Evolutionary conservation across 805 yeast genomes (phyloP).

Genomic region (Hanseniaspora guilliermondii): DNA sequence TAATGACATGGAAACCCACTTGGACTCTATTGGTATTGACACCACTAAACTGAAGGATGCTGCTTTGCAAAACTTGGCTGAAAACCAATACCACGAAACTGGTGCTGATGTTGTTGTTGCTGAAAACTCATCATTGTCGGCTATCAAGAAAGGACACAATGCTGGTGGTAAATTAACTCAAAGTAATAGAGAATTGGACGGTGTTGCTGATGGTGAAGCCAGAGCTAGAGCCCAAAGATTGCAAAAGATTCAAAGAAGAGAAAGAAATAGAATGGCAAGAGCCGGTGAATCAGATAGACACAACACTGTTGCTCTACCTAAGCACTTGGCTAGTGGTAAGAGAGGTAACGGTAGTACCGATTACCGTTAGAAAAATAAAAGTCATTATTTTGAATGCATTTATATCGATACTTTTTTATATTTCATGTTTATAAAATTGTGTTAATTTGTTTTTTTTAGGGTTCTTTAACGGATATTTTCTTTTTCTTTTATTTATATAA

Average conservation of each 20-base stretch:
- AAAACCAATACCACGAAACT: conserved; percentile 33
- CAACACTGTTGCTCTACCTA: conserved; percentile 69
- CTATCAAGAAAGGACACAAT: conserved; percentile 23
- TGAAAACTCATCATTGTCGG: conserved; percentile 29
- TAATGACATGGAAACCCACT: conserved; percentile 73
- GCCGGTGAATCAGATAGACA: conserved; percentile 96
- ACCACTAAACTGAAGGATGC: conserved; percentile 50
- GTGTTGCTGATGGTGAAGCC: conserved; percentile 67
- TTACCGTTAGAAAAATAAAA: conserved; percentile 45
- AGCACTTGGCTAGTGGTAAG: conserved; percentile 92
- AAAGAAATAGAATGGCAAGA: conserved; percentile 81
- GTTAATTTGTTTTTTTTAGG: neutral
- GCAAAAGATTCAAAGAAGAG: conserved; percentile 82
- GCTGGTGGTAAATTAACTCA: conserved; percentile 40
- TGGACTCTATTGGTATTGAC: conserved; percentile 85
- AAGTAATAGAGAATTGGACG: conserved; percentile 73
- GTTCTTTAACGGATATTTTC: neutral
- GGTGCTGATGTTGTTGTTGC: conserved; percentile 76
- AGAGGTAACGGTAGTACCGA: conserved; percentile 90
- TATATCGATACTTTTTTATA: neutral
- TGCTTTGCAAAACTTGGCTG: conserved; percentile 30
- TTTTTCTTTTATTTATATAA: neutral
- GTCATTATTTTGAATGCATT: conserved; percentile 1
- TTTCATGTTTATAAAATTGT: neutral
- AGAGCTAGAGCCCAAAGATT: conserved; percentile 78